phyloP scores from a whole-genome alignment of 83 land plant species.

The Picea abies region DNA sequence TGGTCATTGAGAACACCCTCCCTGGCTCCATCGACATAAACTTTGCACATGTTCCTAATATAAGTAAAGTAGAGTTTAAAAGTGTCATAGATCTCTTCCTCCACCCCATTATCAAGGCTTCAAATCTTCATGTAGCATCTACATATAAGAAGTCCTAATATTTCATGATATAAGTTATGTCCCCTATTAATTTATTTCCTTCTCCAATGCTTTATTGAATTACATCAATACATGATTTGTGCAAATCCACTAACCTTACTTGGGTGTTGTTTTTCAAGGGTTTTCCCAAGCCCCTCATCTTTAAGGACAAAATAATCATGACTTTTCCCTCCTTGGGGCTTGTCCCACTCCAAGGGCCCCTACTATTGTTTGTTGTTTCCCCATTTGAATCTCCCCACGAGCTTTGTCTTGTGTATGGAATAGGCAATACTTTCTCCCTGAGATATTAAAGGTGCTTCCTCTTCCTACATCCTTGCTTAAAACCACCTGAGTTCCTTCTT shows the following conservation, averaged over 20 bases:
- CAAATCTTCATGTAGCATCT: no score
- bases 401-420: background rate
- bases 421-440: background rate
- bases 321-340: background rate
- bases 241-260: background rate
- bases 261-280: background rate
- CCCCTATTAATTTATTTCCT: background rate
- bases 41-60: no score
- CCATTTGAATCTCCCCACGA: background rate
- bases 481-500: background rate
- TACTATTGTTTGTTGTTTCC: no score
- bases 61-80: no score
- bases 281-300: background rate
- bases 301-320: no score
- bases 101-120: no score
- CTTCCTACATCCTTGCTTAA: background rate
- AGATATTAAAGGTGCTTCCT: background rate
- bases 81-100: no score
- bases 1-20: no score
- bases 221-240: background rate
- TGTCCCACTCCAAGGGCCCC: background rate
- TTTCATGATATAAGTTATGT: no score
- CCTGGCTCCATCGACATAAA: no score
- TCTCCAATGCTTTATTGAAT: background rate
- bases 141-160: no score